A percentile compares a stretch with the other conserved stretches of the same genome.
Evolutionary conservation across 345 rosid species (phyloP).

Genomic region (Populus simonii): DNA sequence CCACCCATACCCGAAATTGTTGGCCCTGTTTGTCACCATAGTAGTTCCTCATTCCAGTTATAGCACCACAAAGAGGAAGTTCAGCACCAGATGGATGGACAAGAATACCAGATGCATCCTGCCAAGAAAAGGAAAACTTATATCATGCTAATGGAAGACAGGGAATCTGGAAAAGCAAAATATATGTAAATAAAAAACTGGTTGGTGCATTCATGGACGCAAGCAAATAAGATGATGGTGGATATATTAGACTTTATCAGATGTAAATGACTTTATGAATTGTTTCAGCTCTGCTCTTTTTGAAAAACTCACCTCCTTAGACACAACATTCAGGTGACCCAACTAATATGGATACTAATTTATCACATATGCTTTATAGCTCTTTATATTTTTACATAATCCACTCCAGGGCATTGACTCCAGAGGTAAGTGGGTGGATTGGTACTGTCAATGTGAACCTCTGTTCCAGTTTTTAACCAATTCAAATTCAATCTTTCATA

Average conservation of each 20-base stretch:
- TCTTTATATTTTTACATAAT: not conserved
- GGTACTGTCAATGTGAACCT: not conserved
- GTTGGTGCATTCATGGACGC: not conserved
- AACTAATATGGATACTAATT: not conserved
- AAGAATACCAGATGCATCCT: slow-evolving; percentile 58
- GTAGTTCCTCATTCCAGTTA: slow-evolving; percentile 43
- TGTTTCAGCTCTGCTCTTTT: not conserved
- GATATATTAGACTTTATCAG: not conserved
- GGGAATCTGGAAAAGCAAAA: not conserved
- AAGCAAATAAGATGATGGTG: not conserved
- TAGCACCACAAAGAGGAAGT: slow-evolving; percentile 47
- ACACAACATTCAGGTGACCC: not conserved
- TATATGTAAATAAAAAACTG: not conserved
- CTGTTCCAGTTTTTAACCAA: not conserved
- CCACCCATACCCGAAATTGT: slow-evolving; percentile 77
- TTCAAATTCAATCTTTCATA: not conserved
- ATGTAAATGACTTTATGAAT: not conserved
- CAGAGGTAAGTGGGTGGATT: not conserved
- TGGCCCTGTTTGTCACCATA: slow-evolving; percentile 82
- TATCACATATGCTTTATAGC: not conserved
- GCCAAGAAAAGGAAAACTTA: slow-evolving; percentile 17
- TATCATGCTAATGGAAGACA: not conserved
- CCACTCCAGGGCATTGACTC: not conserved
- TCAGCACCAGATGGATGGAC: slow-evolving; percentile 78
- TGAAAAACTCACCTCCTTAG: not conserved